A percentile compares a stretch with the other conserved stretches of the same genome.
These are phyloP conservation scores for Paulownia fortunei DNA, from an alignment of 257 asterid species.

Conservation along the genomic window DNA sequence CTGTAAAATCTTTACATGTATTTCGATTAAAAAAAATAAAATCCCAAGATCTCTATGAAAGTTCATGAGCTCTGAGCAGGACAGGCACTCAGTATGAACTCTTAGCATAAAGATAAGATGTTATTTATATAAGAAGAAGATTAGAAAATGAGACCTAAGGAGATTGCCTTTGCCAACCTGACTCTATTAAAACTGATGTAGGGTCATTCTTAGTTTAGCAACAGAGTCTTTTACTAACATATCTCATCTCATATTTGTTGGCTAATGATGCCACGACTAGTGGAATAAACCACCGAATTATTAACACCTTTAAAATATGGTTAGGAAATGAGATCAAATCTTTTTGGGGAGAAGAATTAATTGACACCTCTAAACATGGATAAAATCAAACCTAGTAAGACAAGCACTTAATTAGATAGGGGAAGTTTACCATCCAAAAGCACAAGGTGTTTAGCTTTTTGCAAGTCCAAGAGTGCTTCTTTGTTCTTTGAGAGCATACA, in stretches of 20 bases:
- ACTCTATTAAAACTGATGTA: not conserved
- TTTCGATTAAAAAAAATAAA: not conserved
- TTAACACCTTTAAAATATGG: not conserved
- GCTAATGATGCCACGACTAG: conserved; percentile 7
- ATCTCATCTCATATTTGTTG: conserved; percentile 3
- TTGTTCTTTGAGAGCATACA: conserved; percentile 13
- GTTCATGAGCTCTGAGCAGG: not conserved
- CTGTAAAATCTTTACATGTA: conserved; percentile 17
- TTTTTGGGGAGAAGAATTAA: conserved; percentile 12
- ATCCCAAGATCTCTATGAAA: not conserved
- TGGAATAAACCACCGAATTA: no score
- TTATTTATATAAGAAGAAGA: not conserved
- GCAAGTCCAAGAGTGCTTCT: not conserved
- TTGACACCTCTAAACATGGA: conserved; percentile 7
- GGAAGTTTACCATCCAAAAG: not conserved
- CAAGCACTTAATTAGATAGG: not conserved
- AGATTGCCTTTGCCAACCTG: not conserved
- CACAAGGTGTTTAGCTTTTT: no score
- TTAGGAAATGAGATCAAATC: not conserved
- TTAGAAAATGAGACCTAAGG: not conserved
- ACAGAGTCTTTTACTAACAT: not conserved
- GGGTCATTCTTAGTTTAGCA: not conserved
- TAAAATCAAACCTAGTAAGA: conserved; percentile 4
- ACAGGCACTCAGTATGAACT: not conserved
- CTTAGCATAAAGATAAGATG: not conserved